A percentile compares a stretch with the other conserved stretches of the same genome.
These are phyloP conservation scores for Cadophora sp. DNA, from an alignment of 2,329 filamentous ascomycete genomes.

Conservation along the genomic window DNA sequence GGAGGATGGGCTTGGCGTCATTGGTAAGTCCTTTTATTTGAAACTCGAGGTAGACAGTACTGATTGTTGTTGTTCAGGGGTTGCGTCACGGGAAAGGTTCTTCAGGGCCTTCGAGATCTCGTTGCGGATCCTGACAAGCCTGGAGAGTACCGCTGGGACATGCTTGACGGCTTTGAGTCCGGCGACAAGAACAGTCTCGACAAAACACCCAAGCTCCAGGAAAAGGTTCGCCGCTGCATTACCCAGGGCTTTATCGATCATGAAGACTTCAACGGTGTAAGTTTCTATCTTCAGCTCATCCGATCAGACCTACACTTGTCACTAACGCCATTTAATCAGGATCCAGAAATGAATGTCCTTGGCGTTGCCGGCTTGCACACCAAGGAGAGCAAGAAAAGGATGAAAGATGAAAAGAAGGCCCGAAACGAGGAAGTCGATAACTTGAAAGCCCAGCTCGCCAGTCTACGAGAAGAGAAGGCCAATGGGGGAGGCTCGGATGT, in stretches of 20 bases:
- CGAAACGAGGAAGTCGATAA: conserved; percentile 26
- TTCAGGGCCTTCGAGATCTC: conserved; percentile 68
- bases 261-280: conserved; percentile 87
- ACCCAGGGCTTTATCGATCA: conserved; percentile 81
- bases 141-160: conserved; percentile 50
- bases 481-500: conserved; percentile 14
- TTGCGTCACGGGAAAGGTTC: conserved; percentile 79
- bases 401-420: conserved; percentile 28
- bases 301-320: no score
- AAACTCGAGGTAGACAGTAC: not conserved
- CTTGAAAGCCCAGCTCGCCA: conserved; percentile 27
- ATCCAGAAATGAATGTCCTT: conserved; percentile 45
- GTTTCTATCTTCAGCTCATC: not conserved
- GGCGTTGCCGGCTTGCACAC: conserved; percentile 40
- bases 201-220: conserved; percentile 65
- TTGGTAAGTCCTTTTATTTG: conserved; percentile 67
- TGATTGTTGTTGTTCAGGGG: conserved; percentile 64
- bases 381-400: conserved; percentile 35
- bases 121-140: conserved; percentile 55
- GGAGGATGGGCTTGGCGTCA: conserved; percentile 81
- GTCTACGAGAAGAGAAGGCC: conserved; percentile 24
- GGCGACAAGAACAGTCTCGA: conserved; percentile 66
- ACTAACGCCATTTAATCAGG: conserved; percentile 31
- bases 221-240: conserved; percentile 76
- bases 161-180: conserved; percentile 74